phyloP scores from a whole-genome alignment of 345 rosid genomes.

The Hibiscus trionum region DNA sequence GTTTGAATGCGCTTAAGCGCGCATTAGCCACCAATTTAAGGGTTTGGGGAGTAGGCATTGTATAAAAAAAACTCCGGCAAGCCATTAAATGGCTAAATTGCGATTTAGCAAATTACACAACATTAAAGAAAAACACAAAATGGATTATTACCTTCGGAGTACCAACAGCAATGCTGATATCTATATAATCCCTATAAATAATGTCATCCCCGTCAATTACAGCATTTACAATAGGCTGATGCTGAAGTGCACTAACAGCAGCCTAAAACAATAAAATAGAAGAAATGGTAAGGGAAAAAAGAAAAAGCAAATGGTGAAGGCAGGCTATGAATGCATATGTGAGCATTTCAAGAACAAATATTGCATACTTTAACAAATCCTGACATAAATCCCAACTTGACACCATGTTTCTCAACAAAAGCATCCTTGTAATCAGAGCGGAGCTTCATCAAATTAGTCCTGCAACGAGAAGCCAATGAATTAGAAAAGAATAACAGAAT shows the following conservation, averaged over 20 bases:
- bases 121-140: neutral
- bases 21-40: no score
- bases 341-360: neutral
- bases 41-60: no score
- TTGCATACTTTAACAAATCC: constrained; percentile 81
- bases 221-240: constrained; percentile 94
- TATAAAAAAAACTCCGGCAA: neutral
- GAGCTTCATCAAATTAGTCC: constrained; percentile 98
- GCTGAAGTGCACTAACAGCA: constrained; percentile 19
- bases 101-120: neutral
- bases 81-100: neutral
- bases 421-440: constrained; percentile 96
- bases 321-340: neutral
- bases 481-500: neutral
- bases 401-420: constrained; percentile 93
- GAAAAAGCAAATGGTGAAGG: neutral
- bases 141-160: constrained; percentile 37
- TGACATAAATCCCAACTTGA: constrained; percentile 94
- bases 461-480: constrained; percentile 19
- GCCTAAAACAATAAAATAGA: constrained; percentile 46
- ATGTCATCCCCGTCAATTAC: constrained; percentile 98
- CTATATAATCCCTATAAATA: constrained; percentile 87
- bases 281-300: neutral
- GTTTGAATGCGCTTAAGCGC: no score
- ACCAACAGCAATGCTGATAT: constrained; percentile 83